A percentile compares a stretch with the other conserved stretches of the same genome.
Conservation (phyloP, 139 green algal species). For the Astrephomene gubernaculifera region DNA sequence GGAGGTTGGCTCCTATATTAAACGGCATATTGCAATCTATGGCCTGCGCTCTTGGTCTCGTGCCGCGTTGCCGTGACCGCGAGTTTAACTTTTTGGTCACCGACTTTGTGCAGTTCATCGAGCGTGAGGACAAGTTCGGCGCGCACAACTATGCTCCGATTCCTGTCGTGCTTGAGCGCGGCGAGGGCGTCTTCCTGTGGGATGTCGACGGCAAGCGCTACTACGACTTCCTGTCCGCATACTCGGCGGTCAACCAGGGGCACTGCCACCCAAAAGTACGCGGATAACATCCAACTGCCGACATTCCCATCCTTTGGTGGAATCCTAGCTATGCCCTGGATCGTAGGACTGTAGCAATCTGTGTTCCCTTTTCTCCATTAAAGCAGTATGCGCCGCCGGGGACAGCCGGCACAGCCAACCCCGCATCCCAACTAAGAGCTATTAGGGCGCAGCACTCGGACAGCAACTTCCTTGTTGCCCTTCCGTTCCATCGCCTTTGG, state of each 20-base stretch:
- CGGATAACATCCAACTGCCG: neutral
- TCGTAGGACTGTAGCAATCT: too few species aligned
- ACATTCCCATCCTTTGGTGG: too few species aligned
- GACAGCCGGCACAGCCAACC: too few species aligned
- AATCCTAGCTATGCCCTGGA: too few species aligned
- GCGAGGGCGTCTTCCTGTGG: slow-evolving; percentile 85
- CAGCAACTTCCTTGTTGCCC: too few species aligned
- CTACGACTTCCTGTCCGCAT: slow-evolving; percentile 92
- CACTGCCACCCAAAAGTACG: slow-evolving; percentile 95
- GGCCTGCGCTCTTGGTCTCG: neutral
- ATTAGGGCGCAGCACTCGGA: too few species aligned
- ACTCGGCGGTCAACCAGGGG: slow-evolving; percentile 97
- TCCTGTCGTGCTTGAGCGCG: slow-evolving; percentile 85
- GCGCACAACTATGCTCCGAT: slow-evolving; percentile 95
- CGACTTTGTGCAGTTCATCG: slow-evolving; percentile 78
- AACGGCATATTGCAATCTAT: neutral
- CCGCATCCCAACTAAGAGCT: too few species aligned
- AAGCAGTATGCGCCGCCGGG: too few species aligned
- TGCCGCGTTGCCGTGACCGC: neutral
- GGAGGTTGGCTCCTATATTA: neutral
- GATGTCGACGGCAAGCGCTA: slow-evolving; percentile 89
- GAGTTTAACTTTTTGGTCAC: too few species aligned
- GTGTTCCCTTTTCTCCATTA: too few species aligned
- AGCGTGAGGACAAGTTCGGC: slow-evolving; percentile 83
- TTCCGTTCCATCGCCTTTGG: too few species aligned